These are phyloP conservation scores for Moesziomyces aphidis DNA, from an alignment of 1,284 basidiomycete genomes.

Conservation along the genomic window DNA sequence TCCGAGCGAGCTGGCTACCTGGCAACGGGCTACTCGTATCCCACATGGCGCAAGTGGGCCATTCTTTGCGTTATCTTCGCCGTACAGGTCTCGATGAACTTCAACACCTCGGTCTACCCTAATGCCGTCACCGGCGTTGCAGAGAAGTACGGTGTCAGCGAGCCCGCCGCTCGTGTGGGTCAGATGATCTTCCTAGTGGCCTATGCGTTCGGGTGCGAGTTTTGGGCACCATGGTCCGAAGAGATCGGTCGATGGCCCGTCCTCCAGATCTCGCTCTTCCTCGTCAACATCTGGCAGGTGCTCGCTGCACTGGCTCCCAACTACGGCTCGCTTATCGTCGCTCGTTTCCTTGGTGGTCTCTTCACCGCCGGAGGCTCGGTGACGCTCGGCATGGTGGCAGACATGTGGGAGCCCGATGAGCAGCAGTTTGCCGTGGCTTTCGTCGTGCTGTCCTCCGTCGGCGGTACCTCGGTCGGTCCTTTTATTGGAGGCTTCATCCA, in stretches of 20 bases:
- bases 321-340: constrained; percentile 64
- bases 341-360: constrained; percentile 67
- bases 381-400: constrained; percentile 70
- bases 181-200: constrained; percentile 69
- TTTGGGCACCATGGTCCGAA: constrained; percentile 68
- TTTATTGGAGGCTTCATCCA: constrained; percentile 62
- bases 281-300: constrained; percentile 68
- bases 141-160: constrained; percentile 66
- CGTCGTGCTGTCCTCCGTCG: constrained; percentile 66
- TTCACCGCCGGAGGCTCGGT: constrained; percentile 69
- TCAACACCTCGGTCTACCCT: constrained; percentile 68
- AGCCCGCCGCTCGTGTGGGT: constrained; percentile 69
- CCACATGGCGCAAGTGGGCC: constrained; percentile 68
- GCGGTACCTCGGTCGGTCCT: constrained; percentile 64
- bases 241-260: constrained; percentile 67
- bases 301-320: constrained; percentile 65
- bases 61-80: constrained; percentile 68
- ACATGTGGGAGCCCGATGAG: constrained; percentile 65
- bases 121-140: constrained; percentile 62
- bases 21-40: constrained; percentile 58
- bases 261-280: constrained; percentile 61
- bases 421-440: constrained; percentile 67
- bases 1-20: constrained; percentile 65
- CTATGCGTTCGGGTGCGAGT: constrained; percentile 68
- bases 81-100: constrained; percentile 69